Base-by-base conservation (phyloP, 1,284 basidiomycete genomes). In the Trametes versicolor region DNA sequence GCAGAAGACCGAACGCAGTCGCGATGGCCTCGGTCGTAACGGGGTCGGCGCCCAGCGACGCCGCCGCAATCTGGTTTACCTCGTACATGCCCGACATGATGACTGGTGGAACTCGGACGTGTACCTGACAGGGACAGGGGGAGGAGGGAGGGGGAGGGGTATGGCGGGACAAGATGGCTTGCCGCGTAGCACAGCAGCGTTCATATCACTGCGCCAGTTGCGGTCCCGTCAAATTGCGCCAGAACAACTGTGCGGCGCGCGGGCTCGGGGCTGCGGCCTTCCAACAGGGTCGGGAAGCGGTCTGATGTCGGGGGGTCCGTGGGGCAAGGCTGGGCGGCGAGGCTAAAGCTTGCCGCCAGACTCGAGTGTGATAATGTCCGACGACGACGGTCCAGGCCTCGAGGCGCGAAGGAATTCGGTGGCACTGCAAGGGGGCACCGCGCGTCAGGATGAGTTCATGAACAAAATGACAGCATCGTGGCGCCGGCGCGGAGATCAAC, bases 81-180 rank as follows among this genome's bases (percentile, higher is more conserved):
- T 62, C 61, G 39, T 62, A 50, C 61, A 62, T 57, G 54, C 61
- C 61, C 61, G 61, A 62, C 61, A 62, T 62, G 21, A 29, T 57
- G 54, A n/a, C 54, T n/a, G 39, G 12, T 17, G 13, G 45, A 17
- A 25, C 47, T 25, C 9, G 37, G 37, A 13, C 27, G 25, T 39
- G 54, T 36, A 32, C 21, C 21, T 39, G 34, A 17, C n/a, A n/a
- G 36, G 29, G 49, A 41, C 9, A 32, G 29, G 51, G 19, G 41
- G 45, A 19, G 47, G 32, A 32, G 41, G 45, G 27, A 23, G 37
- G 61, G 25, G n/a, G 15, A 37, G 41, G 19, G 39, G 39, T 36
- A 19, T 27, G 8, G 41, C 23, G 29, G 54, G 27, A 34, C 13
- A 19, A 21, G 13, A 9, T 51, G 4, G 6, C 25, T 13, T 15